Conservation (phyloP, 129 eudicot species). For the Ambrosia artemisiifolia region DNA sequence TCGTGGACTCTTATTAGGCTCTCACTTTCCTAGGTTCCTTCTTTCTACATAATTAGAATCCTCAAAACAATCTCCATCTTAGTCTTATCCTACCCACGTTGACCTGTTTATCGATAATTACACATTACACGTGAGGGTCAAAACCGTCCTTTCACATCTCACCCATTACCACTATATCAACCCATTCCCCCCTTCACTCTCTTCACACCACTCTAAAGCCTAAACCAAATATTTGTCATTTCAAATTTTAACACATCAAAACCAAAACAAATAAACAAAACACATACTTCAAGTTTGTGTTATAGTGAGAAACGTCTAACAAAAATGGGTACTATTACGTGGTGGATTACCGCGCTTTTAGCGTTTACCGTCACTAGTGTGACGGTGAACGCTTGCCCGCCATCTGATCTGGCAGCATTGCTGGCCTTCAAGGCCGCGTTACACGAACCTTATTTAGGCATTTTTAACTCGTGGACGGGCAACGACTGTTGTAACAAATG, state of each 20-base stretch:
- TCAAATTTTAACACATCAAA: conserved; percentile 18
- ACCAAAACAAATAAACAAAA: not conserved
- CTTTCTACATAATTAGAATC: not conserved
- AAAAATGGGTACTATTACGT: conserved; percentile 24
- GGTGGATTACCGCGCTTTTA: conserved; percentile 20
- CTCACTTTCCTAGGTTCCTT: conserved; percentile 10
- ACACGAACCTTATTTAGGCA: conserved; percentile 65
- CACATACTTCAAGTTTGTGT: not conserved
- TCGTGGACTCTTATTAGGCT: not conserved
- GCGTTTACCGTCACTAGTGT: conserved; percentile 21
- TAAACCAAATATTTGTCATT: not conserved
- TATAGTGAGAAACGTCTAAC: not conserved
- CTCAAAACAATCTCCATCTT: not conserved
- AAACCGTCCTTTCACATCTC: conserved; percentile 8
- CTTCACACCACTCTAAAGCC: conserved; percentile 3
- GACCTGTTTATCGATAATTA: conserved; percentile 34
- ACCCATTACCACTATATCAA: conserved; percentile 21
- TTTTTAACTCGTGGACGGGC: conserved; percentile 83
- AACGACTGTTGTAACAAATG: conserved; percentile 72
- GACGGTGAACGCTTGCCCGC: conserved; percentile 50
- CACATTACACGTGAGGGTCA: conserved; percentile 35
- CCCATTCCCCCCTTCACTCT: conserved; percentile 12
- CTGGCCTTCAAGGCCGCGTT: conserved; percentile 51
- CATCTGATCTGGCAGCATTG: conserved; percentile 67
- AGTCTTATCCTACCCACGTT: conserved; percentile 50